Evolutionary conservation across 768 basidiomycete species (phyloP).

Genomic region (Naganishia onofrii): DNA sequence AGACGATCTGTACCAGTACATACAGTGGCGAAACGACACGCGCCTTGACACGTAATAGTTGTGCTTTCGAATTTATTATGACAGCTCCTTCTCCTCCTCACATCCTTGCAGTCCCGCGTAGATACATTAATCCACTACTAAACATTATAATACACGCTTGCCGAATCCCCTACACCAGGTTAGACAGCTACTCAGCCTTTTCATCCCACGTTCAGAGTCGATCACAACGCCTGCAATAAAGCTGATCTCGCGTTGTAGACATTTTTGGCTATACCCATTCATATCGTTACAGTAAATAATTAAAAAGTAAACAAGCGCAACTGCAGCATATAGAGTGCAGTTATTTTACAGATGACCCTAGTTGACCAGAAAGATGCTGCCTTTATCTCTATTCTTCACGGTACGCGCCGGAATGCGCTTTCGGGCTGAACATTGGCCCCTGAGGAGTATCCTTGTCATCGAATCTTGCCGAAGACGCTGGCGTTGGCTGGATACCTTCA

Average conservation of each 20-base stretch:
- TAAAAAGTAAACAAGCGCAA: neutral
- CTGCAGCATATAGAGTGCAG: neutral
- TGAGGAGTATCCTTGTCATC: constrained; percentile 20
- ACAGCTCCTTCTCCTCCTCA: too few relatives aligned
- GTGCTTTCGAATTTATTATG: too few relatives aligned
- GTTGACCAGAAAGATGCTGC: neutral
- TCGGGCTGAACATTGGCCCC: constrained; percentile 9
- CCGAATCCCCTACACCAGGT: too few relatives aligned
- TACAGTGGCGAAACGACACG: constrained; percentile 1
- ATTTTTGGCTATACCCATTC: too few relatives aligned
- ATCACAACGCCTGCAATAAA: neutral
- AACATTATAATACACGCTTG: too few relatives aligned
- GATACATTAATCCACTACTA: too few relatives aligned
- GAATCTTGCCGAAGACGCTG: constrained; percentile 18
- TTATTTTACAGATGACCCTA: constrained; percentile 1
- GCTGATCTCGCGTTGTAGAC: too few relatives aligned
- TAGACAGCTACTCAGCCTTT: too few relatives aligned
- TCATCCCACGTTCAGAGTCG: too few relatives aligned
- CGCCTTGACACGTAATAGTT: neutral
- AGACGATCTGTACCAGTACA: too few relatives aligned
- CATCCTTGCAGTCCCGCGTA: too few relatives aligned
- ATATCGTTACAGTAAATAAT: too few relatives aligned
- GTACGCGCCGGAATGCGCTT: neutral
- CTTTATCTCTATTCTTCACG: neutral
- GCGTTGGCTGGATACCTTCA: constrained; percentile 14